These are phyloP conservation scores for Porcisia deanei DNA, from an alignment of 208 protist species.

Conservation along the genomic window DNA sequence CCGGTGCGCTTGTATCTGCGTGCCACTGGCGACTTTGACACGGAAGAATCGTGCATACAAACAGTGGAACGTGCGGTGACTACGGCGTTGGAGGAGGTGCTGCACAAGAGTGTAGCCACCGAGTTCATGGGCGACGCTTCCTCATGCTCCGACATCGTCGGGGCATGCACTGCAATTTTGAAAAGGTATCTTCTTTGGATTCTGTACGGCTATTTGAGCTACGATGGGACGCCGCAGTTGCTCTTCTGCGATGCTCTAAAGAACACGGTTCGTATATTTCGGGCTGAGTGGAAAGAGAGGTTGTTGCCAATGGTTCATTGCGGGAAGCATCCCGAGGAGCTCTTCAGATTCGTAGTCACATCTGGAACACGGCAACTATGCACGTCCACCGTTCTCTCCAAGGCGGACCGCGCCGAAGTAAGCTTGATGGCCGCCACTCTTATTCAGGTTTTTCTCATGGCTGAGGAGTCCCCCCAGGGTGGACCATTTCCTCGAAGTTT, in stretches of 20 bases:
- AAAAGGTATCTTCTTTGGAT: conserved; percentile 18
- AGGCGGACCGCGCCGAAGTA: neutral
- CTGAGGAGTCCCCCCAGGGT: neutral
- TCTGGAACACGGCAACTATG: neutral
- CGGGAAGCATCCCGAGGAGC: neutral
- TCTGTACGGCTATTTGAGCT: conserved; percentile 29
- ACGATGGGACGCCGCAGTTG: conserved; percentile 18
- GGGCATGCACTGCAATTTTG: neutral
- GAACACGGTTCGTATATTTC: conserved; percentile 16
- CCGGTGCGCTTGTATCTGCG: conserved; percentile 28
- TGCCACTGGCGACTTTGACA: conserved; percentile 18
- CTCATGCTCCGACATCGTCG: conserved; percentile 14
- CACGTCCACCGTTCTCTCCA: too few species aligned
- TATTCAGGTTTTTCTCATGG: conserved; percentile 5
- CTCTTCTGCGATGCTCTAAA: conserved; percentile 27
- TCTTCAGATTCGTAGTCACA: neutral
- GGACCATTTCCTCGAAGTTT: neutral
- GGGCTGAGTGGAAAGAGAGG: conserved; percentile 17
- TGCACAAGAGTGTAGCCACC: conserved; percentile 16
- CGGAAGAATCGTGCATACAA: conserved; percentile 8
- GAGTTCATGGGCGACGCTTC: conserved; percentile 15
- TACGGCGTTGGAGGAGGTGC: conserved; percentile 9
- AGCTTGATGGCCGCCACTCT: neutral
- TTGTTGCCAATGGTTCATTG: neutral
- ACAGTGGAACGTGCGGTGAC: conserved; percentile 7